Evolutionary conservation across 2,329 filamentous ascomycete genomes (phyloP), one percentile per base, ranked within the genome.

Genomic region (Akanthomyces dipterigenus): DNA sequence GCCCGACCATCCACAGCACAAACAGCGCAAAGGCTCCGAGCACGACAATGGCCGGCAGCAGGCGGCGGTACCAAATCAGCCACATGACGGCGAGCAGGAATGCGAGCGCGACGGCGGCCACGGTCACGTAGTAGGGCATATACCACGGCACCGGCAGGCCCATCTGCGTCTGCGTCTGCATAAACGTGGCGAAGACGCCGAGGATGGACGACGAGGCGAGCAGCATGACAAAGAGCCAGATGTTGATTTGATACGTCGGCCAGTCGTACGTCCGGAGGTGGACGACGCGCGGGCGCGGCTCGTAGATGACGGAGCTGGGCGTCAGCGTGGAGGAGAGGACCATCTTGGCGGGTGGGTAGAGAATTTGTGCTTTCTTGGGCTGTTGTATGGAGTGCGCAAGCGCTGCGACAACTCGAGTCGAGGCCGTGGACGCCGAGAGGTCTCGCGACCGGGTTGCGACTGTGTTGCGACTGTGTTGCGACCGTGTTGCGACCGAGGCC

Each of bases 151-250:
- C 74, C 3, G 76, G 73, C 9, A 88, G 74, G 2, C 73, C 64
- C 12, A 88, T 72, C 62, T 82, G 80, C 45, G 79, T 70, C 70
- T 89, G 86, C 38, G 82, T 80, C 63, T 80, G 75, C 62, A 88
- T 77, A 64, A 89, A 88, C 22, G 76, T 80, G 16, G 80, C 76
- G 65, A 87, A 85, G 22, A 88, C 80, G 57, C 86, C 86, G 45
- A 89, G 77, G 63, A 87, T 82, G 58, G 79, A 80, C 59, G 79
- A 76, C 5, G 83, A 80, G 1, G 83, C 80, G 4, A 85, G 76
- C 12, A 88, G 75, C 81, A 88, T 88, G 65, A 88, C 76, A 55
- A 88, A 76, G 69, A 88, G 83, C 84, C 86, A 88, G 55, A 88
- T 73, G 69, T 88, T 88, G 62, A 89, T 78, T 72, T 87, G 83